Evolutionary conservation across 2,329 filamentous ascomycete genomes (phyloP).

Genomic region (Pseudogymnoascus destructans): DNA sequence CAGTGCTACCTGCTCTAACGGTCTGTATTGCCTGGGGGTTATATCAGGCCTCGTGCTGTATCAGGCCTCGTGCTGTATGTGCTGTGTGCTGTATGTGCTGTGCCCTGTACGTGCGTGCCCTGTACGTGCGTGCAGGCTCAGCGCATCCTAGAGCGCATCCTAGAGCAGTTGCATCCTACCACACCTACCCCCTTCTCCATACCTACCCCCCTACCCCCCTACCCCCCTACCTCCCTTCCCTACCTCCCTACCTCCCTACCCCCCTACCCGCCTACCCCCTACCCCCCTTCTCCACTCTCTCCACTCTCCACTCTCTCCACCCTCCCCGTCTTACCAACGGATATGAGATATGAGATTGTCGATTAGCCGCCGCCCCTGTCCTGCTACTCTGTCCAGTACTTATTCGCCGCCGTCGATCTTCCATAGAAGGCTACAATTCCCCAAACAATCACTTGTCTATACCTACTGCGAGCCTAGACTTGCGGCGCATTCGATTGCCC

Average conservation of each 20-base stretch:
- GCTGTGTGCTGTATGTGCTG: background rate
- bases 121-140: background rate
- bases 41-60: too few relatives aligned
- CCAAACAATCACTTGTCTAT: background rate
- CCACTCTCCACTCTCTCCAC: background rate
- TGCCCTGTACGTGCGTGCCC: background rate
- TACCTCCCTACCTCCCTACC: background rate
- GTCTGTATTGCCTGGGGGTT: too few relatives aligned
- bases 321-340: background rate
- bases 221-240: background rate
- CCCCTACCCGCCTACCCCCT: too few relatives aligned
- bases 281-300: background rate
- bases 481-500: background rate
- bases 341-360: constrained; percentile 1
- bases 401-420: background rate
- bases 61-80: too few relatives aligned
- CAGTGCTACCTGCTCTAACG: background rate
- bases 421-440: background rate
- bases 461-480: background rate
- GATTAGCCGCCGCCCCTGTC: background rate
- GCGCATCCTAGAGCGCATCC: background rate
- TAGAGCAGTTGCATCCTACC: too few relatives aligned
- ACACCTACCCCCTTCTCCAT: too few relatives aligned
- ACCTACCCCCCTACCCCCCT: too few relatives aligned
- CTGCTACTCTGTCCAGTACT: background rate